These are phyloP conservation scores for Hypomyces perniciosus DNA, from an alignment of 2,329 filamentous ascomycete species.

Conservation along the genomic window DNA sequence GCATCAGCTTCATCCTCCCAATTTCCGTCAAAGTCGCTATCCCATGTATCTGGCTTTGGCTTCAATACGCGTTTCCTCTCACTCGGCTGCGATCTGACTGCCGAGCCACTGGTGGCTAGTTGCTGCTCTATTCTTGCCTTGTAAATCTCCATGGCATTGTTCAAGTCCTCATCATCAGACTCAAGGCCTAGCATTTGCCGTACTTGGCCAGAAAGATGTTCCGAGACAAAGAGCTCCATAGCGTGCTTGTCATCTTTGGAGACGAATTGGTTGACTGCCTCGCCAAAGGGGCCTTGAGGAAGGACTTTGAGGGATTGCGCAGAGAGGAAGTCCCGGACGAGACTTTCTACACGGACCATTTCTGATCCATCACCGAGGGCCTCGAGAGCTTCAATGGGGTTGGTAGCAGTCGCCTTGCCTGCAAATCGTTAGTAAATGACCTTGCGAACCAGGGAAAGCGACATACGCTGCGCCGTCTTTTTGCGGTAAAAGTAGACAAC, in stretches of 20 bases:
- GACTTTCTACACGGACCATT: conserved; percentile 76
- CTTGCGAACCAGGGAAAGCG: not conserved
- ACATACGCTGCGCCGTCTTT: conserved; percentile 53
- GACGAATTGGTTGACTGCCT: conserved; percentile 88
- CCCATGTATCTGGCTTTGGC: conserved; percentile 75
- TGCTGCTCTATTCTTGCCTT: conserved; percentile 63
- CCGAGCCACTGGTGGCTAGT: conserved; percentile 58
- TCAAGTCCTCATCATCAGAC: conserved; percentile 59
- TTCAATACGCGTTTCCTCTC: conserved; percentile 49
- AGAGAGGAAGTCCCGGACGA: conserved; percentile 81
- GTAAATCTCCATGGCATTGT: conserved; percentile 67
- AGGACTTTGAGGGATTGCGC: conserved; percentile 88
- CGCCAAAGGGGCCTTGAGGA: conserved; percentile 85
- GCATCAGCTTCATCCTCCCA: conserved; percentile 77
- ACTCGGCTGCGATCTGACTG: conserved; percentile 27
- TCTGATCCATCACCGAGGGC: conserved; percentile 48
- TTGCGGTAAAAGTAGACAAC: conserved; percentile 90
- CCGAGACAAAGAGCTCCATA: conserved; percentile 73
- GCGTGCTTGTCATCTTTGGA: conserved; percentile 93
- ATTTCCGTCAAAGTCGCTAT: conserved; percentile 78
- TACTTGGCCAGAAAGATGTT: conserved; percentile 64
- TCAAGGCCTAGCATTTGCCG: conserved; percentile 63
- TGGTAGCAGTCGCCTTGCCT: conserved; percentile 35
- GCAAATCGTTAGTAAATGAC: conserved; percentile 8
- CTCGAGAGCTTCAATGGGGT: conserved; percentile 59